Conservation (phyloP, 768 basidiomycete species). For the Lactifluus echinatus region DNA sequence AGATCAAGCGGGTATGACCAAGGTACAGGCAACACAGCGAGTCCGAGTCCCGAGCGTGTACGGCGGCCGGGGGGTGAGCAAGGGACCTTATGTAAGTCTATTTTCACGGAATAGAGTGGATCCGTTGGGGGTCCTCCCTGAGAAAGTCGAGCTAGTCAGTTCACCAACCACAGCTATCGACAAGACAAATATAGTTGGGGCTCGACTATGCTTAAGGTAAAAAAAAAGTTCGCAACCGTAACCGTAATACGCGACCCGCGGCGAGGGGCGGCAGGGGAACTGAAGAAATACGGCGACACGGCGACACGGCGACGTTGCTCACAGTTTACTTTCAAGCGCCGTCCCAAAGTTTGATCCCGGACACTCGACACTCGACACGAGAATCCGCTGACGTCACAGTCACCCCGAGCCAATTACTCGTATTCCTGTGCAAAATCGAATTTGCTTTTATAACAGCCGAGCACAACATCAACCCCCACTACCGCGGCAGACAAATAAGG, state of each 20-base stretch:
- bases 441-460: not conserved
- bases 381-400: slow-evolving; percentile 12
- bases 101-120: slow-evolving; percentile 12
- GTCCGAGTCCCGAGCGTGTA: not conserved
- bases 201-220: not conserved
- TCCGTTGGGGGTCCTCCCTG: slow-evolving; percentile 1
- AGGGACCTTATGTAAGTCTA: slow-evolving; percentile 15
- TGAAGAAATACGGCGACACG: not conserved
- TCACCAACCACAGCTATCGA: not conserved
- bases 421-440: not conserved
- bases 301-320: not conserved
- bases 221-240: not conserved
- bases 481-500: slow-evolving; percentile 9
- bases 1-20: slow-evolving; percentile 8
- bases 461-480: not conserved
- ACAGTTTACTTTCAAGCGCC: slow-evolving; percentile 11
- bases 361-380: not conserved
- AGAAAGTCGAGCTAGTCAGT: not conserved
- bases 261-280: not conserved
- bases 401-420: slow-evolving; percentile 2
- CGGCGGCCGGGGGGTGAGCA: not conserved
- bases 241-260: not conserved
- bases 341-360: slow-evolving; percentile 10
- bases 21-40: slow-evolving; percentile 6
- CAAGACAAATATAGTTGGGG: not conserved